Conservation (phyloP, 2,329 filamentous ascomycete species). For the Talaromyces sp. region DNA sequence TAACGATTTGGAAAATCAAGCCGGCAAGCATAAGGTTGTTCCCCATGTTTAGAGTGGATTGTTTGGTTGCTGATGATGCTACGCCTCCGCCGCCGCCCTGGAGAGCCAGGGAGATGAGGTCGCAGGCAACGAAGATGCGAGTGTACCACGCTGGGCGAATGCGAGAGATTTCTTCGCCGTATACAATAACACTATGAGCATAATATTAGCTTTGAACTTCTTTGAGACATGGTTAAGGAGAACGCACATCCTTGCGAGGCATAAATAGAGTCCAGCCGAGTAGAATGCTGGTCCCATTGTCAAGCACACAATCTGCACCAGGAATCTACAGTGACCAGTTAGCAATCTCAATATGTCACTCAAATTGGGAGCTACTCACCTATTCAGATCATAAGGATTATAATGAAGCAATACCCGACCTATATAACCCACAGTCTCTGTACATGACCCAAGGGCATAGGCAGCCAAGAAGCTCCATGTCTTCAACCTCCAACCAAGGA, state of each 20-base stretch:
- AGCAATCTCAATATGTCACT: not conserved
- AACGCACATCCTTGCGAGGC: constrained; percentile 2
- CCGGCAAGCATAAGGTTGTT: constrained; percentile 5
- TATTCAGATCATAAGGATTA: constrained; percentile 1
- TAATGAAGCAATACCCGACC: constrained; percentile 1
- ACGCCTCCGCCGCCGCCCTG: not conserved
- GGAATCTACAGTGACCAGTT: not conserved
- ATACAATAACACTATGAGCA: not conserved
- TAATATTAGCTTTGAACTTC: not conserved
- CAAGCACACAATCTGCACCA: constrained; percentile 4
- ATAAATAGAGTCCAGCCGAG: not conserved
- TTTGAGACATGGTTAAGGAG: not conserved
- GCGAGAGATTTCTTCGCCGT: not conserved
- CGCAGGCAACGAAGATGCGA: constrained; percentile 1
- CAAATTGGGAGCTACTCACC: not conserved
- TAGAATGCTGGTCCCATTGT: not conserved
- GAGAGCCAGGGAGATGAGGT: not conserved
- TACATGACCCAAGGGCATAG: not conserved
- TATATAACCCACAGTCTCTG: constrained; percentile 1
- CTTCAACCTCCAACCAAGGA: not conserved
- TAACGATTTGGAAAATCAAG: not conserved
- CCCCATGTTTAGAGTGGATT: constrained; percentile 1
- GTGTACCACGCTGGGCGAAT: not conserved
- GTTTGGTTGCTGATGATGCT: constrained; percentile 3
- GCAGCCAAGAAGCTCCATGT: not conserved